Conservation (phyloP, 2,329 filamentous ascomycete genomes). For the Annulohypoxylon truncatum region DNA sequence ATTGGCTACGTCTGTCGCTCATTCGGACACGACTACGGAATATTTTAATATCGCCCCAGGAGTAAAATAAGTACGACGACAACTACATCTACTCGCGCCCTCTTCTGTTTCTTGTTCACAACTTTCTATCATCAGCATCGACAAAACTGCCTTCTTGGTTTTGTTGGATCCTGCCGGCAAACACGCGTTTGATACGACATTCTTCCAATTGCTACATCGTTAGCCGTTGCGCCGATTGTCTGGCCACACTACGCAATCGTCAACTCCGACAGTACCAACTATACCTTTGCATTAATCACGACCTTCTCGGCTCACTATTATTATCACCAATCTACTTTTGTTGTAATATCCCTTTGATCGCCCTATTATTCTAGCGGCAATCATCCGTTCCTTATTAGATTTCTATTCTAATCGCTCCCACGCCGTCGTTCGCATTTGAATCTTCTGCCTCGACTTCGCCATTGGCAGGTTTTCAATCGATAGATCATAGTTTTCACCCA, state of each 20-base stretch:
- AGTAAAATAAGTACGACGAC: slow-evolving; percentile 33
- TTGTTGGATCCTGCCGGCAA: slow-evolving; percentile 47
- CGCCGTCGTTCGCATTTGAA: slow-evolving; percentile 29
- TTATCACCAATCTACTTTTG: slow-evolving; percentile 45
- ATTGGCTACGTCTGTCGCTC: slow-evolving; percentile 43
- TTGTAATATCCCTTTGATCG: slow-evolving; percentile 51
- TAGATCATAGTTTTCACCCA: slow-evolving; percentile 30
- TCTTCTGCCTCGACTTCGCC: slow-evolving; percentile 36
- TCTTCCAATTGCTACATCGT: slow-evolving; percentile 37
- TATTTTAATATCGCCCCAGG: slow-evolving; percentile 44
- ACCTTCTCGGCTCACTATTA: slow-evolving; percentile 34
- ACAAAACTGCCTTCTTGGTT: slow-evolving; percentile 47
- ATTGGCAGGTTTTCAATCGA: slow-evolving; percentile 39
- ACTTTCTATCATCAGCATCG: slow-evolving; percentile 43
- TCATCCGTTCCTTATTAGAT: slow-evolving; percentile 50
- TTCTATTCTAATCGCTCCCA: slow-evolving; percentile 45
- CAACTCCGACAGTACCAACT: slow-evolving; percentile 28
- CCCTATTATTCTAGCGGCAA: slow-evolving; percentile 43
- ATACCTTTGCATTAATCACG: slow-evolving; percentile 45
- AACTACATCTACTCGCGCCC: slow-evolving; percentile 38
- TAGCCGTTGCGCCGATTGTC: slow-evolving; percentile 39
- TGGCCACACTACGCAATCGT: slow-evolving; percentile 26
- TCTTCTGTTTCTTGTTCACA: slow-evolving; percentile 50
- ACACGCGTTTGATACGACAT: slow-evolving; percentile 51
- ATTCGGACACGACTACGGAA: slow-evolving; percentile 43